These are phyloP conservation scores for Quercus suber DNA, from an alignment of 306 rosid species.

Conservation along the genomic window DNA sequence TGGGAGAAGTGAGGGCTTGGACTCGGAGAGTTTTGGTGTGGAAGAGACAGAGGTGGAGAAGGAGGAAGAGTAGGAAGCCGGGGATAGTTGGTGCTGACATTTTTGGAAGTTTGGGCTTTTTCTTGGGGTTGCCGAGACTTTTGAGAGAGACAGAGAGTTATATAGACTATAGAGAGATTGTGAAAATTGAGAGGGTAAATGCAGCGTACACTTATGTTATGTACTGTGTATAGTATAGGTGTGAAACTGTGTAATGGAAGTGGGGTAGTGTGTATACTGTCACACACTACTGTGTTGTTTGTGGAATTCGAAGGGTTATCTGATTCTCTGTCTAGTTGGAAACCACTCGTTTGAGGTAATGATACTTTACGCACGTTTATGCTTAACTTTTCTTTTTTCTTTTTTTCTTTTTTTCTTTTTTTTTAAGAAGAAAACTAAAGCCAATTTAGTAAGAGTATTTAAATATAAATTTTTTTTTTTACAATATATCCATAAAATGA, in stretches of 20 bases:
- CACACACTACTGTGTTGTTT: not conserved
- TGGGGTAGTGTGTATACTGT: not conserved
- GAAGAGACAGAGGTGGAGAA: constrained; percentile 8
- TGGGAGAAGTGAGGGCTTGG: constrained; percentile 45
- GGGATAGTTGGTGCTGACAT: constrained; percentile 13
- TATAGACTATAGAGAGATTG: not conserved
- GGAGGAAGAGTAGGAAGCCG: constrained; percentile 6
- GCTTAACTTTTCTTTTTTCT: too few species aligned
- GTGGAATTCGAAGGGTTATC: not conserved
- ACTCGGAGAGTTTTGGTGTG: constrained; percentile 3
- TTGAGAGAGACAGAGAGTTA: not conserved
- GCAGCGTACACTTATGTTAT: not conserved
- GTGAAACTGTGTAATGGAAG: not conserved
- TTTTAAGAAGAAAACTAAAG: too few species aligned
- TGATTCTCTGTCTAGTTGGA: not conserved
- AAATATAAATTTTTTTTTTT: too few species aligned
- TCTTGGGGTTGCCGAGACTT: not conserved
- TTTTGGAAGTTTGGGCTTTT: constrained; percentile 4
- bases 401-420: too few species aligned
- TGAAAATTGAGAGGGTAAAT: not conserved
- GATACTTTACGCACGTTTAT: not conserved
- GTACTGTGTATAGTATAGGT: not conserved
- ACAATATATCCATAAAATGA: too few species aligned
- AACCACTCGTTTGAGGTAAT: not conserved
- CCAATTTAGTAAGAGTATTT: rapidly evolving